phyloP scores from a whole-genome alignment of 2,329 filamentous ascomycete species.

The Calonectria pauciramosa region DNA sequence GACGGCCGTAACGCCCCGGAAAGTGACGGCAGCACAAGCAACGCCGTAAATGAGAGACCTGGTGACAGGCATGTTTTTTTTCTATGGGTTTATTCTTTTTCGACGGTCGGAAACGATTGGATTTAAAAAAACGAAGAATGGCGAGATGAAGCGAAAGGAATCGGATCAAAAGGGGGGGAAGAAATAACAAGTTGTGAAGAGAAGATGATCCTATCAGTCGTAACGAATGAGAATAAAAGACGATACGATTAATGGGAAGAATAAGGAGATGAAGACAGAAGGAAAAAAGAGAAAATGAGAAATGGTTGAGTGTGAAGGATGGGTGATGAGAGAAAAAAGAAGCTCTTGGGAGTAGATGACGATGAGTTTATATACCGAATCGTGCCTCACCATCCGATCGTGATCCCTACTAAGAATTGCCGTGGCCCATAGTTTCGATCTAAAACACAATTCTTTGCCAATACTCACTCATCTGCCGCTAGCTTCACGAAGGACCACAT shows the following conservation, averaged over 20 bases:
- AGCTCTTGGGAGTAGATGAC: background rate
- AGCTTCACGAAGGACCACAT: background rate
- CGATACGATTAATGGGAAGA: background rate
- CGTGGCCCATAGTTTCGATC: background rate
- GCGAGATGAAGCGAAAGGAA: background rate
- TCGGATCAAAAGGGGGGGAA: background rate
- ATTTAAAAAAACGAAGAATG: background rate
- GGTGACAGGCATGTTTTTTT: background rate
- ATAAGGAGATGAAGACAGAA: constrained; percentile 4
- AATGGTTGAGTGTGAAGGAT: background rate
- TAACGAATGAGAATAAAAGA: background rate
- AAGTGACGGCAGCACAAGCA: background rate
- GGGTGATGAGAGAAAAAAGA: background rate
- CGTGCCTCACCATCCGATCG: background rate
- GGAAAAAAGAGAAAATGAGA: constrained; percentile 2
- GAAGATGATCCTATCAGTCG: background rate
- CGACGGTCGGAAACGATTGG: background rate
- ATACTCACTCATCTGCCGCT: background rate
- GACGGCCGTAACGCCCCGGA: background rate
- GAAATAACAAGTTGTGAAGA: background rate
- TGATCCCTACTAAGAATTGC: background rate
- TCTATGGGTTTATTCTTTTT: background rate
- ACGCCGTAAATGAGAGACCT: constrained; percentile 8
- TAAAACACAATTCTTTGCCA: background rate
- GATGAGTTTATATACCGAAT: background rate